Conservation (phyloP, 257 asterid genomes). For the Capsicum rhomboideum region DNA sequence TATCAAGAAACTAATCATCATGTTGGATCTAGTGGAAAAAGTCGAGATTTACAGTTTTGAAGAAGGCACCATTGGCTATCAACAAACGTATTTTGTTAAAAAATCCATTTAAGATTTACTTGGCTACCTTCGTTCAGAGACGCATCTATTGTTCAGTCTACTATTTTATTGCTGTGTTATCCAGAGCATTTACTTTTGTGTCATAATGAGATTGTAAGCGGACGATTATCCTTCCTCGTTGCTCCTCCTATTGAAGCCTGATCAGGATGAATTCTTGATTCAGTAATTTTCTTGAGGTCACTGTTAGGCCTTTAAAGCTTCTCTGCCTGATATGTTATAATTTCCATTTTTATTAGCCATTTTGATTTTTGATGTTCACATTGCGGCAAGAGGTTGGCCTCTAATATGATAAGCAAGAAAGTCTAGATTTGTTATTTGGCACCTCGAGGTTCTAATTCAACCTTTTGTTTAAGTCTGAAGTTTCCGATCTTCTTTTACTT, state of each 20-base stretch:
- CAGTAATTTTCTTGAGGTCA: neutral
- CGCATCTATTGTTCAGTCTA: neutral
- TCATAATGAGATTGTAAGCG: neutral
- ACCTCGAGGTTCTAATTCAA: neutral
- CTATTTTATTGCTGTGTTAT: neutral
- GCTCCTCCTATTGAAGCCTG: neutral
- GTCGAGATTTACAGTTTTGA: neutral
- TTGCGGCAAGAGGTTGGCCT: neutral
- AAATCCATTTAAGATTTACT: neutral
- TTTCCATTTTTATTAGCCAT: neutral
- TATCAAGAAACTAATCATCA: neutral
- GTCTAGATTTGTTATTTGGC: neutral
- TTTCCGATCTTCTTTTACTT: constrained; percentile 4
- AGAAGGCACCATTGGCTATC: neutral
- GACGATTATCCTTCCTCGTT: neutral
- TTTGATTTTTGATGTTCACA: neutral
- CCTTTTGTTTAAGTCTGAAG: neutral
- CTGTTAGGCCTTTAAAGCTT: neutral
- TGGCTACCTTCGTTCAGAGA: neutral
- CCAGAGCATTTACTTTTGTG: neutral
- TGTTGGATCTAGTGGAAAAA: neutral
- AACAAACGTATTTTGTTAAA: neutral
- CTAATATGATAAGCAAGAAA: neutral
- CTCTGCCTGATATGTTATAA: neutral
- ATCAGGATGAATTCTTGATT: neutral